Evolutionary conservation across 1,139 yeast species (phyloP).

Genomic region (Candida dubliniensis): DNA sequence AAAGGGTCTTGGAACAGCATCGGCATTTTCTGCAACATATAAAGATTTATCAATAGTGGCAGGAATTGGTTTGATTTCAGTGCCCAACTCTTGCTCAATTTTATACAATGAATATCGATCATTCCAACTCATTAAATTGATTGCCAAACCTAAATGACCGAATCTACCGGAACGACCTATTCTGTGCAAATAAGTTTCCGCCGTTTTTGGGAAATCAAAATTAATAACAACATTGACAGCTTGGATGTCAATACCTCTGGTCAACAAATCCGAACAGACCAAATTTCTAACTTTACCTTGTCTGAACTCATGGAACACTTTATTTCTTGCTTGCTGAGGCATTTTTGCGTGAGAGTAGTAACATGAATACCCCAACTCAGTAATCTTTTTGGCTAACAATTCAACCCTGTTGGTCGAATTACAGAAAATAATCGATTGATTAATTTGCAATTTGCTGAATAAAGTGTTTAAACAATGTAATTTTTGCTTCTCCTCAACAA

Average conservation of each 20-base stretch:
- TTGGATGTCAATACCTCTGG: conserved; percentile 99
- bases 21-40: conserved; percentile 81
- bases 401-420: conserved; percentile 96
- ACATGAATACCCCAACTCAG: conserved; percentile 95
- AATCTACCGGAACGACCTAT: conserved; percentile 99
- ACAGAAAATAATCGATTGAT: conserved; percentile 95
- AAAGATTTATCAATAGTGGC: conserved; percentile 81
- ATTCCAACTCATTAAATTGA: conserved; percentile 94
- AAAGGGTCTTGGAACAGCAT: conserved; percentile 83
- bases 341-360: conserved; percentile 96
- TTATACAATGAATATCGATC: conserved; percentile 92
- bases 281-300: conserved; percentile 96
- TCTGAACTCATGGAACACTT: conserved; percentile 97
- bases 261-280: conserved; percentile 93
- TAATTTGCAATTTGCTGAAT: conserved; percentile 90
- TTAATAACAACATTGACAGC: conserved; percentile 97
- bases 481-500: conserved; percentile 95
- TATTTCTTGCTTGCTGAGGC: conserved; percentile 97
- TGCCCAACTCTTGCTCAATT: conserved; percentile 96
- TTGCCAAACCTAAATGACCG: conserved; percentile 97
- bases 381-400: conserved; percentile 89
- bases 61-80: conserved; percentile 96
- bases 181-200: conserved; percentile 96
- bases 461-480: conserved; percentile 93
- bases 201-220: conserved; percentile 97